Evolutionary conservation across 495 filamentous ascomycete species (phyloP).

Genomic region (Aspergillus conjunctus): DNA sequence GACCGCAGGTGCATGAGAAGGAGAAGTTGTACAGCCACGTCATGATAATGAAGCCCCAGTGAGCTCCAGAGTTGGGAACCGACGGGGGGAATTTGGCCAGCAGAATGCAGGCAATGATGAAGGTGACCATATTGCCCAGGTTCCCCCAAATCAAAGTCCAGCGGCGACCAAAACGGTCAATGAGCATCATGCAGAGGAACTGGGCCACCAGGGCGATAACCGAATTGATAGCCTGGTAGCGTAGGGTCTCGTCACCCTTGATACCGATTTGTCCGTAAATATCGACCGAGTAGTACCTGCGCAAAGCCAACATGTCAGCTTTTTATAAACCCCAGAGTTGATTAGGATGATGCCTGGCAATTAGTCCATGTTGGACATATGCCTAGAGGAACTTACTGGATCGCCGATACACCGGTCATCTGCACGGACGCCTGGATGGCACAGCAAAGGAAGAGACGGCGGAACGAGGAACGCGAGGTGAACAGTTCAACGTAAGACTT

Average conservation of each 20-base stretch:
- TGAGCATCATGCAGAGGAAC: conserved; percentile 65
- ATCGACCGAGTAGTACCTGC: conserved; percentile 63
- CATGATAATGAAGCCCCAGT: conserved; percentile 73
- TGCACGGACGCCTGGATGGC: conserved; percentile 69
- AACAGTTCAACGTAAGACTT: conserved; percentile 71
- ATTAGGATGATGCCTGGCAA: not conserved
- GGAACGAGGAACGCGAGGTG: conserved; percentile 63
- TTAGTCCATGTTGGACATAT: too few species aligned
- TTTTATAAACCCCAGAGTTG: not conserved
- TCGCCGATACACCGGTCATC: conserved; percentile 73
- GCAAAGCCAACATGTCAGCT: conserved; percentile 1
- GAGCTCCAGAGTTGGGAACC: conserved; percentile 56
- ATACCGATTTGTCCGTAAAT: conserved; percentile 73
- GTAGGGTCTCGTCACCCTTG: conserved; percentile 59
- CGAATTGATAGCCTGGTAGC: conserved; percentile 72
- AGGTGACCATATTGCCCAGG: conserved; percentile 62
- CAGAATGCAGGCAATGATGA: conserved; percentile 50
- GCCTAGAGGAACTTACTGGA: conserved; percentile 50
- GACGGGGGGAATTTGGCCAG: conserved; percentile 58
- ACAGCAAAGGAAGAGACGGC: conserved; percentile 67
- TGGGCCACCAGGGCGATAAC: conserved; percentile 67
- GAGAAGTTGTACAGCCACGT: conserved; percentile 73
- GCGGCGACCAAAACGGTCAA: conserved; percentile 66
- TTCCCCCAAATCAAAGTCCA: conserved; percentile 68
- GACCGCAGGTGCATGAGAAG: conserved; percentile 65